phyloP scores from a whole-genome alignment of 192 early-diverging fungal species.

The Entophlyctis helioformis region DNA sequence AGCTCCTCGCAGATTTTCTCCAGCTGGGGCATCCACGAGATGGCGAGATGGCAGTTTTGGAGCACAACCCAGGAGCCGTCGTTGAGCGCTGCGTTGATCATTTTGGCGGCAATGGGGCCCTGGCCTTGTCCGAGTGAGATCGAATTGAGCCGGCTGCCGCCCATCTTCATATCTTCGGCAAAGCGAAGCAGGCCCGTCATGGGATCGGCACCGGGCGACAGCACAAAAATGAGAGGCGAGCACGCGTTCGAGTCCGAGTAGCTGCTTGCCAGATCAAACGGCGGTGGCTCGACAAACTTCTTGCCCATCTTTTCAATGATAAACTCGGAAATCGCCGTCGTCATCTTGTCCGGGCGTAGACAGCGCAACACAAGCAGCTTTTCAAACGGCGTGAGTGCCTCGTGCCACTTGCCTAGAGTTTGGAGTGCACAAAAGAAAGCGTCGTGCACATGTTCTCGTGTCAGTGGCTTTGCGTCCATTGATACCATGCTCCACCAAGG shows the following conservation, averaged over 20 bases:
- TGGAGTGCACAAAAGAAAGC: no score
- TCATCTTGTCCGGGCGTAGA: constrained; percentile 44
- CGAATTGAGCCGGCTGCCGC: constrained; percentile 33
- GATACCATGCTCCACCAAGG: neutral
- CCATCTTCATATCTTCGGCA: constrained; percentile 45
- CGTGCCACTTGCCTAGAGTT: constrained; percentile 24
- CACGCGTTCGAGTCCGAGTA: constrained; percentile 38
- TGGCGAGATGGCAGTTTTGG: constrained; percentile 51
- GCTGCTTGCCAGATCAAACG: constrained; percentile 47
- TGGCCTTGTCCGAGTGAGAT: constrained; percentile 53
- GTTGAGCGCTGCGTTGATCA: constrained; percentile 30
- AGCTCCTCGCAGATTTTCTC: constrained; percentile 54
- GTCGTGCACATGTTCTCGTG: neutral
- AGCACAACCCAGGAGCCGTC: constrained; percentile 46
- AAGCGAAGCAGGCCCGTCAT: constrained; percentile 42
- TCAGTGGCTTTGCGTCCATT: no score
- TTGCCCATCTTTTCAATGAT: constrained; percentile 48
- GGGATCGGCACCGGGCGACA: constrained; percentile 49
- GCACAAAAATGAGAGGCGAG: constrained; percentile 42
- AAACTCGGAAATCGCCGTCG: constrained; percentile 28
- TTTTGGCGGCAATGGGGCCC: constrained; percentile 48
- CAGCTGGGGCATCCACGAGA: constrained; percentile 49
- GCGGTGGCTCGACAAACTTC: constrained; percentile 44
- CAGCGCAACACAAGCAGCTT: constrained; percentile 35
- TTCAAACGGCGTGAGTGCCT: constrained; percentile 30